These are phyloP conservation scores for Blakeslea trispora DNA, from an alignment of 371 early-diverging fungal genomes.

Conservation along the genomic window DNA sequence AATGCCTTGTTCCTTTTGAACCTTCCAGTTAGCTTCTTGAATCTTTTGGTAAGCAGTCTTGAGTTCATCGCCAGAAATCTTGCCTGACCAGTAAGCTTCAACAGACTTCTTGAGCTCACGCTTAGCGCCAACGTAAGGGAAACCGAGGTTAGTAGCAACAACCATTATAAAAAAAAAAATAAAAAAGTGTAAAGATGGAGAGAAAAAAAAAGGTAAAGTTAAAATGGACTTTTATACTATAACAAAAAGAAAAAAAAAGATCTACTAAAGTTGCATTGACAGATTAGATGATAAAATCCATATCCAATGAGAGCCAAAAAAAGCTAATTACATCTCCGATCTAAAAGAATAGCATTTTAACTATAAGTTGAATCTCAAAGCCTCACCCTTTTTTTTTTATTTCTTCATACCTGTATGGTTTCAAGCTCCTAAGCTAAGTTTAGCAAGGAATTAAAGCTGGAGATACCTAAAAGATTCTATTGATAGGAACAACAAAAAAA, in stretches of 20 bases:
- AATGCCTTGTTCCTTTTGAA: conserved; percentile 80
- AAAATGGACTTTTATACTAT: neutral
- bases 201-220: conserved; percentile 7
- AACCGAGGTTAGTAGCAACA: conserved; percentile 75
- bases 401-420: too few species aligned
- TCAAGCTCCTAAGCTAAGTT: too few species aligned
- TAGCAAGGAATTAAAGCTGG: too few species aligned
- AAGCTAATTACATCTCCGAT: neutral
- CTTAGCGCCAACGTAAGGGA: conserved; percentile 82
- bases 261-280: conserved; percentile 13
- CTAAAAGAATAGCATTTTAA: neutral
- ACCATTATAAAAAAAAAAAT: conserved; percentile 51
- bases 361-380: too few species aligned
- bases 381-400: too few species aligned
- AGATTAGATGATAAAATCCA: conserved; percentile 14
- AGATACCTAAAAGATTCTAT: too few species aligned
- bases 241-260: neutral
- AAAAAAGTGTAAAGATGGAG: conserved; percentile 2
- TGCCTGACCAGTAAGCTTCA: conserved; percentile 92
- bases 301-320: conserved; percentile 11
- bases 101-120: conserved; percentile 89
- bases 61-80: conserved; percentile 76
- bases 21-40: conserved; percentile 87
- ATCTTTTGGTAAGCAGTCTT: conserved; percentile 73
- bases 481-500: too few species aligned